Conservation (phyloP, 208 protist species). For the Acanthamoeba quina region DNA sequence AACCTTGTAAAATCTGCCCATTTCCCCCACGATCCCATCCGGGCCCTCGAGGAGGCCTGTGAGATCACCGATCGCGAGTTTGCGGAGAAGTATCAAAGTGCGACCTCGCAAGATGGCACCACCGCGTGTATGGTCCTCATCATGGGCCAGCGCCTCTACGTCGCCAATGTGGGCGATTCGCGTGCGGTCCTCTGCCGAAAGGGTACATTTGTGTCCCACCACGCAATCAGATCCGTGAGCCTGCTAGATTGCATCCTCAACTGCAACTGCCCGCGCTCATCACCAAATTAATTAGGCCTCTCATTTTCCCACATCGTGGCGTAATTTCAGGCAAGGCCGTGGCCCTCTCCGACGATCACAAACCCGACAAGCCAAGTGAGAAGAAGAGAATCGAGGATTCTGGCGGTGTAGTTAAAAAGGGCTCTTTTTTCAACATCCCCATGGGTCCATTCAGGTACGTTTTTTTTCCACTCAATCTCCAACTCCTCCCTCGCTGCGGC, state of each 20-base stretch:
- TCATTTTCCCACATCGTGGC: not conserved
- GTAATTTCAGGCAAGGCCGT: conserved; percentile 43
- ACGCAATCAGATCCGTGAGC: not conserved
- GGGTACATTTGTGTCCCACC: not conserved
- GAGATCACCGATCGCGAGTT: conserved; percentile 60
- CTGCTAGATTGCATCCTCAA: no score
- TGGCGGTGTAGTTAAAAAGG: conserved; percentile 61
- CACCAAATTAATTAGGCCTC: no score
- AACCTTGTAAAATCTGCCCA: conserved; percentile 48
- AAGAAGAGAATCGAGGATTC: conserved; percentile 49
- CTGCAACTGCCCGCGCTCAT: not conserved
- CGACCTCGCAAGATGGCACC: conserved; percentile 59
- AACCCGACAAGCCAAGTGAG: conserved; percentile 53
- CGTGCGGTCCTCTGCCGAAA: conserved; percentile 60
- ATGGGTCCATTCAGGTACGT: conserved; percentile 64
- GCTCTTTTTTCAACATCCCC: conserved; percentile 71
- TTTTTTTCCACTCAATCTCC: not conserved
- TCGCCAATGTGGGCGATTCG: conserved; percentile 59
- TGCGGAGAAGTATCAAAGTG: conserved; percentile 47
- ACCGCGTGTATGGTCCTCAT: conserved; percentile 69
- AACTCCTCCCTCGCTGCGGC: not conserved
- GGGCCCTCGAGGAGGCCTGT: conserved; percentile 63
- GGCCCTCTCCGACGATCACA: conserved; percentile 58
- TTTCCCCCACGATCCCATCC: conserved; percentile 45
- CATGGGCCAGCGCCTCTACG: conserved; percentile 55